phyloP scores from a whole-genome alignment of 345 rosid genomes.

The Acer yangbiense region DNA sequence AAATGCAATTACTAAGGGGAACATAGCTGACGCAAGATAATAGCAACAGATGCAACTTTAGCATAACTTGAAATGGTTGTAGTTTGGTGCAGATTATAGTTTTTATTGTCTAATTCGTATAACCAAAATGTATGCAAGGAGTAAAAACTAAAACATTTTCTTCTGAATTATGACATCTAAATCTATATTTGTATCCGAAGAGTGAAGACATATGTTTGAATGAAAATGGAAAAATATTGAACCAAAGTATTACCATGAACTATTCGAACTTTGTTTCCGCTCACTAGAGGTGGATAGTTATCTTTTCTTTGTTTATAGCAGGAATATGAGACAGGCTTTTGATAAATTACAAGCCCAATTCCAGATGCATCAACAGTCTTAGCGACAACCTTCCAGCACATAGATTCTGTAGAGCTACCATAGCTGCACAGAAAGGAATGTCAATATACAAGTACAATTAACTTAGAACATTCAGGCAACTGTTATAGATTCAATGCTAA shows the following conservation, averaged over 20 bases:
- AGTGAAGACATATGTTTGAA: neutral
- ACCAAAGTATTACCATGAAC: constrained; percentile 62
- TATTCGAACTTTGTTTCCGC: constrained; percentile 38
- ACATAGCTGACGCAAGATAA: constrained; percentile 50
- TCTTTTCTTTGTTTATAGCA: constrained; percentile 64
- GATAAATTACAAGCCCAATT: constrained; percentile 82
- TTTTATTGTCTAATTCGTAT: too few species aligned
- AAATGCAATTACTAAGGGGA: constrained; percentile 65
- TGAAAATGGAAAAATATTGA: neutral
- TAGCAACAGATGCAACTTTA: constrained; percentile 7
- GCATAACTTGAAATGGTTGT: neutral
- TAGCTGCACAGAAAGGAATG: constrained; percentile 54
- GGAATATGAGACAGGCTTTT: constrained; percentile 68
- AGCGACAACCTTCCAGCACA: constrained; percentile 83
- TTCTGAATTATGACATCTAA: constrained; percentile 6
- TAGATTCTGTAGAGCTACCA: constrained; percentile 70
- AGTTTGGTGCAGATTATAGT: neutral
- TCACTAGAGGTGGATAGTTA: constrained; percentile 66
- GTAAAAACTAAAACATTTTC: neutral
- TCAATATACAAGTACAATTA: constrained; percentile 6
- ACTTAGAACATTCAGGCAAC: constrained; percentile 9
- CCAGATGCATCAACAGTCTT: constrained; percentile 67
- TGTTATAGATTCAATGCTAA: neutral
- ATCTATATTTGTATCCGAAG: neutral
- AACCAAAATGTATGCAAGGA: neutral